Evolutionary conservation across 1,284 basidiomycete genomes (phyloP), one percentile per base, ranked within the genome.

Genomic region (Leccinum angustisporum): DNA sequence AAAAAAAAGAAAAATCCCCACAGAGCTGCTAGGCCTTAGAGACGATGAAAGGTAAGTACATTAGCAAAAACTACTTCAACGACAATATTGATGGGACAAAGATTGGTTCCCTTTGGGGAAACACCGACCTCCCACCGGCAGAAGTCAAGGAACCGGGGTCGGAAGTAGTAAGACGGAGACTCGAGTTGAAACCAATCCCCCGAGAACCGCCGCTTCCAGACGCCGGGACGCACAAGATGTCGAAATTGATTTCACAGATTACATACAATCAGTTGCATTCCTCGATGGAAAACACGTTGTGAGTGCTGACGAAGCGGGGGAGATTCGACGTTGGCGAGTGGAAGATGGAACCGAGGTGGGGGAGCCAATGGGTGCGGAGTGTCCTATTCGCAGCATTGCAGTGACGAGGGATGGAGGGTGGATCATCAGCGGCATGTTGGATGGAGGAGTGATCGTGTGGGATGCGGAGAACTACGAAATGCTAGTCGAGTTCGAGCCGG

Each of bases 331-430:
- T n/a, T 63, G 65, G 66, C 51, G 8, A 5, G 51, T 58, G 4
- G 54, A 60, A 7, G 58, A 66, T 16, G 64, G 67, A 13, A 6
- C 0, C 0, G 56, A 67, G 31, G 57, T 59, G 16, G 65, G 57
- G 5, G 10, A 4, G 4, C 40, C 55, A 1, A 59, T 68, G 57
- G 16, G 5, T 27, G n/a, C n/a, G n/a, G n/a, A n/a, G n/a, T n/a
- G n/a, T n/a, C n/a, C n/a, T n/a, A n/a, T n/a, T n/a, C n/a, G n/a
- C n/a, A n/a, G n/a, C n/a, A n/a, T n/a, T n/a, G n/a, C n/a, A n/a
- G n/a, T n/a, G n/a, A n/a, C n/a, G n/a, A n/a, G n/a, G n/a, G n/a
- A n/a, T n/a, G n/a, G n/a, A n/a, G n/a, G n/a, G n/a, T n/a, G n/a
- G n/a, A n/a, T n/a, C n/a, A n/a, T n/a, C n/a, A n/a, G n/a, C n/a